Base-by-base conservation (phyloP, 495 filamentous ascomycete genomes). In the Penicillium lividum region DNA sequence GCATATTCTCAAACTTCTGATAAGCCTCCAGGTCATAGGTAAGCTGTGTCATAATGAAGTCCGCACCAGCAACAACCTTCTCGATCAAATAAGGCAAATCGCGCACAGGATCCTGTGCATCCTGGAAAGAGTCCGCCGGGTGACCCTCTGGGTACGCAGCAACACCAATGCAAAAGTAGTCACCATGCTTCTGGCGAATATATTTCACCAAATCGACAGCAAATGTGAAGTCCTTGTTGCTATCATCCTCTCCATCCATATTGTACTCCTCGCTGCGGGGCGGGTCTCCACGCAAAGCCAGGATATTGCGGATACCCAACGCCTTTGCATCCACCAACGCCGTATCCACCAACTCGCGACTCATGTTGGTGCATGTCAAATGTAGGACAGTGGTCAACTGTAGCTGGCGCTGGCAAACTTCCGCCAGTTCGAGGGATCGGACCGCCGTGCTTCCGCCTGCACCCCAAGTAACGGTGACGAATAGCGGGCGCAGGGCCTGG, bases 31-130 rank as follows among this genome's bases (percentile, higher is more conserved):
- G 81, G 65, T 98, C 92, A 71, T 93, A 98, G 75, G 97, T 98
- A 27, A 98, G 79, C 68, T 98, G 94, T n/a, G 95, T 98, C 91
- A 98, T 96, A 69, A 98, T 89, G 71, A 98, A 98, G 71, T 98
- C 95, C 22, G 93, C 95, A 0, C 94, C 94, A 4, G 94, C 94
- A 64, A 86, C 78, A 0, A 87, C 87, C 80, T 98, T 98, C 57
- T 97, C 92, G 30, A 97, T 82, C 48, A 98, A 78, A 67, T 91
- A 97, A 7, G 94, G 90, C 38, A 98, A 71, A 74, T 98, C 94
- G 44, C 86, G 85, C 59, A 82, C 79, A 0, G 90, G 79, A 68
- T 87, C 87, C 76, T 98, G 94, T 27, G 86, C 80, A 59, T 88
- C 83, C 43, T 88, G 85, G 74, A 92, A 86, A 40, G 86, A 86